Evolutionary conservation across 371 early-diverging fungal species (phyloP).

Genomic region (Syncephalastrum monosporum): DNA sequence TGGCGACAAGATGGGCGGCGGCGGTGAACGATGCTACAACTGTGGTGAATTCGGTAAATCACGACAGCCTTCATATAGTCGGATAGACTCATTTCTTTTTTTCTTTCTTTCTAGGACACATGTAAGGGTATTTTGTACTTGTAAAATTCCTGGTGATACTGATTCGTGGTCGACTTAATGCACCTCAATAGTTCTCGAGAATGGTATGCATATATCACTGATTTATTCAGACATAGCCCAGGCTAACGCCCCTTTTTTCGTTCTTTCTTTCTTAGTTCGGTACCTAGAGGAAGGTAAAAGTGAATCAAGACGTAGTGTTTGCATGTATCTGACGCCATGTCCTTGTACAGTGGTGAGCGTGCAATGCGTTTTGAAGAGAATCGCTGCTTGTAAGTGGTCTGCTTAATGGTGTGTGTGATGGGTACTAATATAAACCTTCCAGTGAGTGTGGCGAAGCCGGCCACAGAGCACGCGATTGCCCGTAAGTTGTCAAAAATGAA

Average conservation of each 20-base stretch:
- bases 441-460: slow-evolving; percentile 44
- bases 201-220: slow-evolving; percentile 24
- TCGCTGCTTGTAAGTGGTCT: slow-evolving; percentile 39
- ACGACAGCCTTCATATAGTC: background rate
- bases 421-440: background rate
- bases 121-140: slow-evolving; percentile 27
- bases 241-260: no score
- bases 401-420: background rate
- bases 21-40: slow-evolving; percentile 38
- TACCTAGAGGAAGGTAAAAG: slow-evolving; percentile 39
- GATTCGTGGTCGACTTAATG: background rate
- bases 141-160: no score
- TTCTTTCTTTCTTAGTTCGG: slow-evolving; percentile 20
- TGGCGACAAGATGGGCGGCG: background rate
- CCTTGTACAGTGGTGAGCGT: slow-evolving; percentile 34
- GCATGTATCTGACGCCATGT: background rate
- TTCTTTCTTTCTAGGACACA: slow-evolving; percentile 28
- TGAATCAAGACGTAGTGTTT: background rate
- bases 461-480: slow-evolving; percentile 40
- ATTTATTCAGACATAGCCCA: background rate
- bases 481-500: slow-evolving; percentile 25
- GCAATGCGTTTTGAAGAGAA: slow-evolving; percentile 42
- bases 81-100: background rate
- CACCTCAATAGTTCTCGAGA: slow-evolving; percentile 17
- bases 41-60: slow-evolving; percentile 41